A percentile compares a stretch with the other conserved stretches of the same genome.
phyloP scores from a whole-genome alignment of 441 rosid genomes.

The Erodium texanum region DNA sequence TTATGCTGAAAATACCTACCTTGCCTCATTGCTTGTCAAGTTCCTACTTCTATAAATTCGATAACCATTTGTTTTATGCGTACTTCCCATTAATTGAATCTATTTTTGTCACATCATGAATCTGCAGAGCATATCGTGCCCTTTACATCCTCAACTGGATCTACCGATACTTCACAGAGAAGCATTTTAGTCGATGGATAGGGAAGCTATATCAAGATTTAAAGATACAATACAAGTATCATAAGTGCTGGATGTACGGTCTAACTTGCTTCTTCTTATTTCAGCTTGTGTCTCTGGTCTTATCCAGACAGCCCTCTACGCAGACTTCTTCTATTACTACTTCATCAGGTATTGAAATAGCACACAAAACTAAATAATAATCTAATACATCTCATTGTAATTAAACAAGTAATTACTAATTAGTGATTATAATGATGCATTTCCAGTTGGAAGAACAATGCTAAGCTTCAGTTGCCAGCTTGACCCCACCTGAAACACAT shows the following conservation, averaged over 20 bases:
- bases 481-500: slow-evolving; percentile 23
- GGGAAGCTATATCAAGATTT: slow-evolving; percentile 29
- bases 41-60: too few relatives aligned
- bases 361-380: background rate
- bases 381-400: background rate
- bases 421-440: background rate
- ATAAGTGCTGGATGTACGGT: slow-evolving; percentile 3
- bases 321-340: slow-evolving; percentile 90
- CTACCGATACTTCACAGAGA: slow-evolving; percentile 70
- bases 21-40: too few relatives aligned
- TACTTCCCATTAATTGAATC: slow-evolving; percentile 7
- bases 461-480: slow-evolving; percentile 86
- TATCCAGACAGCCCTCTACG: slow-evolving; percentile 77
- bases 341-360: slow-evolving; percentile 51
- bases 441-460: slow-evolving; percentile 87
- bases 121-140: slow-evolving; percentile 76
- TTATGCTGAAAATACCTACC: too few relatives aligned
- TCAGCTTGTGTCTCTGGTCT: slow-evolving; percentile 82
- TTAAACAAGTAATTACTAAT: background rate
- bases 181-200: slow-evolving; percentile 67
- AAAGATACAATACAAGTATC: slow-evolving; percentile 8
- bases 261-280: slow-evolving; percentile 10
- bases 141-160: slow-evolving; percentile 92
- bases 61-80: too few relatives aligned
- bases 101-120: slow-evolving; percentile 6